Evolutionary conservation across 139 green algal genomes (phyloP).

Genomic region (Pedinophyceae sp.): DNA sequence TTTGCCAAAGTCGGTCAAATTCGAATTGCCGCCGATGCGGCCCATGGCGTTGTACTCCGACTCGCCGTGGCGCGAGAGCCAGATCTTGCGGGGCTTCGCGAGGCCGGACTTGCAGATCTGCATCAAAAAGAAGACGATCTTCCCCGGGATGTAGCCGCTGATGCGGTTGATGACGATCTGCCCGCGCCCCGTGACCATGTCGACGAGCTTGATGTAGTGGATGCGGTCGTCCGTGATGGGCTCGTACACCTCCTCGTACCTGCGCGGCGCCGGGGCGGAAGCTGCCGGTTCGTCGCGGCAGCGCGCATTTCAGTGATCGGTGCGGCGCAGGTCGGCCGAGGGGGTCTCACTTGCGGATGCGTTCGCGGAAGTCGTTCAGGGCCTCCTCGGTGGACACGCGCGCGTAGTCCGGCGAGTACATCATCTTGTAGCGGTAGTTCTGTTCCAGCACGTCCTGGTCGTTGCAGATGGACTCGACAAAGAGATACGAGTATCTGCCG

Average conservation of each 20-base stretch:
- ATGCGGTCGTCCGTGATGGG: conserved; percentile 66
- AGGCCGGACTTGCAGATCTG: conserved; percentile 68
- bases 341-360: conserved; percentile 65
- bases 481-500: conserved; percentile 64
- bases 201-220: conserved; percentile 95
- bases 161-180: conserved; percentile 90
- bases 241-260: conserved; percentile 87
- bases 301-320: too few species aligned
- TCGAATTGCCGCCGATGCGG: conserved; percentile 63
- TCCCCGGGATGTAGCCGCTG: conserved; percentile 83
- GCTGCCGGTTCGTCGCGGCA: too few species aligned
- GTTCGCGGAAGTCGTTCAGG: conserved; percentile 59
- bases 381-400: conserved; percentile 43
- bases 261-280: too few species aligned
- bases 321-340: too few species aligned
- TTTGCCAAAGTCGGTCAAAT: conserved; percentile 40
- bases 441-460: conserved; percentile 60
- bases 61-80: conserved; percentile 72
- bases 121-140: conserved; percentile 94
- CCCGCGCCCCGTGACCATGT: conserved; percentile 68
- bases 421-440: conserved; percentile 83
- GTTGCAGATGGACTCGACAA: conserved; percentile 91
- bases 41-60: conserved; percentile 56
- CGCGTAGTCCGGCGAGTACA: conserved; percentile 76
- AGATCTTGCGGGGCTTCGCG: conserved; percentile 53